These are phyloP conservation scores for Scheffersomyces quercinus DNA, from an alignment of 1,139 yeast species.

Conservation along the genomic window DNA sequence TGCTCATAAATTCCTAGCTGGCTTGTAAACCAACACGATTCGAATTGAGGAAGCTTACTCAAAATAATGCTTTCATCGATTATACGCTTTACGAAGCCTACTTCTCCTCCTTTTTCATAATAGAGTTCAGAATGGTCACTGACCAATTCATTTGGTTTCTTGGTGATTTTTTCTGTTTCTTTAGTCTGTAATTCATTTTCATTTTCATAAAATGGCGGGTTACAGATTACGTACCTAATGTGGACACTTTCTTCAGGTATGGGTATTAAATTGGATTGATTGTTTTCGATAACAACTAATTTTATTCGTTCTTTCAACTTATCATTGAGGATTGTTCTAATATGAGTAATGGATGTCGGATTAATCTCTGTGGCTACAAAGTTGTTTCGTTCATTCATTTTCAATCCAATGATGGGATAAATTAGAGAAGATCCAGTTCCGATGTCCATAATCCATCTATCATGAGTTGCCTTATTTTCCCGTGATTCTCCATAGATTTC, in stretches of 20 bases:
- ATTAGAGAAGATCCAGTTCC: slow-evolving; percentile 25
- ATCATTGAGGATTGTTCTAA: background rate
- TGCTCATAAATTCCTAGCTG: slow-evolving; percentile 19
- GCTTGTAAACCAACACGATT: slow-evolving; percentile 19
- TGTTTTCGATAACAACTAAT: background rate
- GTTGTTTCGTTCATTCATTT: slow-evolving; percentile 4
- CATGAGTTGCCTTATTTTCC: background rate
- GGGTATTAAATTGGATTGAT: background rate
- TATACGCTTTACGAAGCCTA: slow-evolving; percentile 13
- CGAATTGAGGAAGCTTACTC: slow-evolving; percentile 6
- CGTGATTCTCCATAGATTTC: slow-evolving; percentile 6
- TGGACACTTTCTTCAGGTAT: background rate
- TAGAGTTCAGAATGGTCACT: slow-evolving; percentile 15
- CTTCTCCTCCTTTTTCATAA: slow-evolving; percentile 19
- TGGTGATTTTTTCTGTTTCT: slow-evolving; percentile 8
- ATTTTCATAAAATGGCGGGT: slow-evolving; percentile 23
- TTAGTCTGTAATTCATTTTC: slow-evolving; percentile 10
- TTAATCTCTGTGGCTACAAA: slow-evolving; percentile 20
- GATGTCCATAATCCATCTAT: slow-evolving; percentile 17
- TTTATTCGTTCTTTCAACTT: background rate
- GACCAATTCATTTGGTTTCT: slow-evolving; percentile 10
- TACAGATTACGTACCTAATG: slow-evolving; percentile 19
- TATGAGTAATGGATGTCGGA: slow-evolving; percentile 8
- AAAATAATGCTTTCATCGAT: slow-evolving; percentile 14
- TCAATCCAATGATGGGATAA: slow-evolving; percentile 15